Base-by-base conservation (phyloP, 2,329 filamentous ascomycete genomes). In the Penicillium sp. region DNA sequence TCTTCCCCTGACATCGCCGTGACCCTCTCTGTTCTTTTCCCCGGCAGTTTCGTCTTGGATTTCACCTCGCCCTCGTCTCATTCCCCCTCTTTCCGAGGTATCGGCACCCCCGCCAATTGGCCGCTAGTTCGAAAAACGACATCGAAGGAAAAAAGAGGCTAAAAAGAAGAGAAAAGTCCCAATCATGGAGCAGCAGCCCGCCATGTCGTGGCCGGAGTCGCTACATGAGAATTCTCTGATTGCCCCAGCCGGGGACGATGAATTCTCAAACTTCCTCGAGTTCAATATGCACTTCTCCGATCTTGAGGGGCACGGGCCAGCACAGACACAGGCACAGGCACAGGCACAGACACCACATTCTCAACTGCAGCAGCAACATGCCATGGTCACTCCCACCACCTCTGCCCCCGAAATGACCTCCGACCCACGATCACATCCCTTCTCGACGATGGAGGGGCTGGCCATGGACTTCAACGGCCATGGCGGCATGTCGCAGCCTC, bases 181-280 rank as follows among this genome's bases (percentile, higher is more conserved):
- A 27, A 42, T 26, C 49, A 76, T 76, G 73, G 72, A 77, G 50
- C 67, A 71, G 61, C 68, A 71, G 44, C 54, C 66, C 9, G 58
- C 72, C 32, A 61, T 74, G 60, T 59, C 66, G 34, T 78, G 75
- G 75, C 63, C 71, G 30, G 70, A 72, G 48, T 64, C 71, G 40
- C 61, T 73, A 26, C 67, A 72, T 46, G 69, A 71, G 50, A 71
- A 73, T 44, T 61, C 69, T 33, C 69, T 77, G 55, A 70, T 76
- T 46, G 56, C 69, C 7, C 64, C 64, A 21, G 61, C 72, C 51
- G 60, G 70, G 46, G 74, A 77, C 23, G 77, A 79, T 55, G 77
- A 80, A 47, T 79, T 79, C 58, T 72, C 75, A 51, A 77, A 74
- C 50, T 75, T 78, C 52, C 72, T 79, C 52, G 75, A 79, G 47